Evolutionary conservation across 257 asterid genomes (phyloP).

Genomic region (Eustoma russellianum): DNA sequence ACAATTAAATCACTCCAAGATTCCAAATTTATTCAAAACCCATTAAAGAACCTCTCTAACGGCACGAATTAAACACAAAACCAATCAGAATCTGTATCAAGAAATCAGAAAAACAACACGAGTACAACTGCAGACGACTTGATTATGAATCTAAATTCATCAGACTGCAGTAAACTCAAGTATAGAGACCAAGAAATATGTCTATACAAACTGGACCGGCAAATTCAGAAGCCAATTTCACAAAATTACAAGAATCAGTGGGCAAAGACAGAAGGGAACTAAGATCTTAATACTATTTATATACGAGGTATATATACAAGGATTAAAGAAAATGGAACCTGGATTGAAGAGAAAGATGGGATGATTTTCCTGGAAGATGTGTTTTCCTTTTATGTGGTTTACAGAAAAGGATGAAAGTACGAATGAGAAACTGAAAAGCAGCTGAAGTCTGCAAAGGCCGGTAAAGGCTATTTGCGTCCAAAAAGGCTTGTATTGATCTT

Average conservation of each 20-base stretch:
- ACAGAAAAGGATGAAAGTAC: conserved; percentile 3
- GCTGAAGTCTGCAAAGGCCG: conserved; percentile 19
- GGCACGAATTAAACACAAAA: conserved; percentile 15
- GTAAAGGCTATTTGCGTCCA: conserved; percentile 8
- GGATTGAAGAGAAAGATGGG: conserved; percentile 10
- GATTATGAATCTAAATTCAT: too few relatives aligned
- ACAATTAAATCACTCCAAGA: conserved; percentile 18
- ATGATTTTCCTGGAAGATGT: conserved; percentile 6
- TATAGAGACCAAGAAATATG: too few relatives aligned
- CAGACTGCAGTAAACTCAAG: too few relatives aligned
- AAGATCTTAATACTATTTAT: neutral
- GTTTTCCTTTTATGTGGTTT: conserved; percentile 15
- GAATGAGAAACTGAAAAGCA: neutral
- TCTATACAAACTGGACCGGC: too few relatives aligned
- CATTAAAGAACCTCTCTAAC: conserved; percentile 16
- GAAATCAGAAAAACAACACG: conserved; percentile 10
- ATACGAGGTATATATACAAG: conserved; percentile 5
- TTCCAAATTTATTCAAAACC: conserved; percentile 40
- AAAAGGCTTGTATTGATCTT: conserved; percentile 5
- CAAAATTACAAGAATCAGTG: conserved; percentile 7
- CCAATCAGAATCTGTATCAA: conserved; percentile 9
- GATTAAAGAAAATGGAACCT: conserved; percentile 4
- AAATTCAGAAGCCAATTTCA: too few relatives aligned
- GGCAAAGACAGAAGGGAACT: neutral
- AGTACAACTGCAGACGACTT: neutral